A percentile compares a stretch with the other conserved stretches of the same genome.
phyloP scores from a whole-genome alignment of 345 rosid species.

The Theobroma cacao region DNA sequence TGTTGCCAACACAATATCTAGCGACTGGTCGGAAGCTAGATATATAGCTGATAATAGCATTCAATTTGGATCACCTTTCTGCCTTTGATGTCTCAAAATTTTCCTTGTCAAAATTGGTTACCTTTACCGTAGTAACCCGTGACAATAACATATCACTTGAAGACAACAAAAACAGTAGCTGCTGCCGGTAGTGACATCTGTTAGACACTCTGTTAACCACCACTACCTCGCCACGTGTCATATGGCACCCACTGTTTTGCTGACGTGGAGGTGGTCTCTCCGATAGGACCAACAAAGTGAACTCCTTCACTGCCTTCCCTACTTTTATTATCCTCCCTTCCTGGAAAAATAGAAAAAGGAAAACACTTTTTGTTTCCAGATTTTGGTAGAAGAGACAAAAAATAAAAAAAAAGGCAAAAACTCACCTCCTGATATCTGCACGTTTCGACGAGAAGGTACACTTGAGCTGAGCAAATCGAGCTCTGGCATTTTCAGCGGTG shows the following conservation, averaged over 20 bases:
- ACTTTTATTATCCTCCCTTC: background rate
- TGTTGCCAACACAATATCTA: too few relatives aligned
- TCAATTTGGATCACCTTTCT: background rate
- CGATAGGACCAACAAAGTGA: background rate
- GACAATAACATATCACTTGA: background rate
- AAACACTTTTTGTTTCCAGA: background rate
- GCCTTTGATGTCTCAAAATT: background rate
- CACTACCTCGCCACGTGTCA: constrained; percentile 15
- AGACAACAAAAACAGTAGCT: too few relatives aligned
- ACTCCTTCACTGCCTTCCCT: too few relatives aligned
- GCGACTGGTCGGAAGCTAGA: too few relatives aligned
- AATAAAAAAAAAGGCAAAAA: background rate
- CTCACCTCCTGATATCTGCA: background rate
- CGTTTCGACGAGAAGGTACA: background rate
- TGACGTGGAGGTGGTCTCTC: background rate
- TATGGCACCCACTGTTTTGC: background rate
- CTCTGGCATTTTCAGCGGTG: background rate
- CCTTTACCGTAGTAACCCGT: background rate
- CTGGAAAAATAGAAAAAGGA: background rate
- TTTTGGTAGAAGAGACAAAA: background rate
- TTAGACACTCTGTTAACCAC: background rate
- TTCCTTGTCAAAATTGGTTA: background rate
- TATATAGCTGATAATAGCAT: too few relatives aligned
- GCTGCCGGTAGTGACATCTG: background rate
- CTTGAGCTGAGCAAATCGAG: background rate